Percentiles rank a stretch among this genome's conserved stretches.
Evolutionary conservation across 495 filamentous ascomycete species (phyloP).

Genomic region (Bacidia rubella): DNA sequence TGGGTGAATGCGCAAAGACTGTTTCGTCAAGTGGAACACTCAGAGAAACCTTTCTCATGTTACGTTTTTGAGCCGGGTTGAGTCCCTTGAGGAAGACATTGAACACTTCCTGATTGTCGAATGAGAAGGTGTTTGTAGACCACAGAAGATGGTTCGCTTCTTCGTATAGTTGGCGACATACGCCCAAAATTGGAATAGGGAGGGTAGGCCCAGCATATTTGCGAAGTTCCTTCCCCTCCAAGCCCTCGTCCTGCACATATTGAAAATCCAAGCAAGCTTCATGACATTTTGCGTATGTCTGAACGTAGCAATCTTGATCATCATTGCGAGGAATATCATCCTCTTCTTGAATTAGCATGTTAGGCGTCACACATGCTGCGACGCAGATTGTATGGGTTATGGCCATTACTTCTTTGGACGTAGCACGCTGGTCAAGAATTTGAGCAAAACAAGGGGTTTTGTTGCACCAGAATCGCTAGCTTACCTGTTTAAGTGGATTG

Average conservation of each 20-base stretch:
- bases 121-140: constrained; percentile 14
- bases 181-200: constrained; percentile 3
- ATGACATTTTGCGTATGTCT: neutral
- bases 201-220: neutral
- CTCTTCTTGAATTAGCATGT: no score
- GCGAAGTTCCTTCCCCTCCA: neutral
- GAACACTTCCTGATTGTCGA: neutral
- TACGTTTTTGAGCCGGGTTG: constrained; percentile 6
- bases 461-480: no score
- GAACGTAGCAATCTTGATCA: neutral
- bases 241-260: neutral
- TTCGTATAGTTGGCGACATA: constrained; percentile 8
- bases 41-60: neutral
- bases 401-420: no score
- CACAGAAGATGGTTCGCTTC: constrained; percentile 8
- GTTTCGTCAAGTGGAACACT: neutral
- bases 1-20: no score
- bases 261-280: neutral
- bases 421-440: no score
- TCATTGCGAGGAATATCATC: neutral
- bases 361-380: no score
- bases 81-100: neutral
- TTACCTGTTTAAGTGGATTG: no score
- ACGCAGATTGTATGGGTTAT: no score
- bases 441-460: no score